Evolutionary conservation across 1,284 basidiomycete genomes (phyloP).

Genomic region (Pascua guehoae): DNA sequence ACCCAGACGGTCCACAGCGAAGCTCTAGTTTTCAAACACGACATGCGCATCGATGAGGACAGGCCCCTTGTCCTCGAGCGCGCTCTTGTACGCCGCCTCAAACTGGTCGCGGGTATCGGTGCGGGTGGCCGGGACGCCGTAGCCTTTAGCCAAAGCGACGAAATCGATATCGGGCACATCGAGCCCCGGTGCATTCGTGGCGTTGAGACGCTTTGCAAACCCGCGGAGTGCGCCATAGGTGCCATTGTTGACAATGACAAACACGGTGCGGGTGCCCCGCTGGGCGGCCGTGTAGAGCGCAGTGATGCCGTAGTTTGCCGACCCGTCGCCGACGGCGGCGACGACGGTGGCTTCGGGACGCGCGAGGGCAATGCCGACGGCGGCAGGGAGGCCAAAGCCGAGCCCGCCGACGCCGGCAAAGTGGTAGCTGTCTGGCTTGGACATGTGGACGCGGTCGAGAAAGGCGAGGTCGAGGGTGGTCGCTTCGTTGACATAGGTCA

Average conservation of each 20-base stretch:
- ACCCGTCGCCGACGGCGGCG: conserved; percentile 11
- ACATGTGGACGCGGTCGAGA: conserved; percentile 5
- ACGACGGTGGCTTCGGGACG: conserved; percentile 12
- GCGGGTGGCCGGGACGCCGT: conserved; percentile 8
- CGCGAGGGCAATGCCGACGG: conserved; percentile 9
- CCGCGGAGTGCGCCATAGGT: conserved; percentile 11
- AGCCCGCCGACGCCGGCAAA: conserved; percentile 14
- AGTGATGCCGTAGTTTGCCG: conserved; percentile 11
- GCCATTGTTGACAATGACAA: conserved; percentile 15
- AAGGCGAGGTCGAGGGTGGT: conserved; percentile 8
- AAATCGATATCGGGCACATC: conserved; percentile 17
- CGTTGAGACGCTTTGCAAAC: conserved; percentile 7
- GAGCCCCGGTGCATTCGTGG: conserved; percentile 3
- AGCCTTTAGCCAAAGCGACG: conserved; percentile 8
- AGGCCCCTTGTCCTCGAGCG: conserved; percentile 3
- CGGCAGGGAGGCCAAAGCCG: conserved; percentile 13
- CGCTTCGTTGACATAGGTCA: conserved; percentile 15
- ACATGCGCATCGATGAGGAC: conserved; percentile 12
- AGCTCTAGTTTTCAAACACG: background rate
- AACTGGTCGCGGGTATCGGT: conserved; percentile 3
- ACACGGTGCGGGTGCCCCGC: conserved; percentile 6
- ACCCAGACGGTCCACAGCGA: too few relatives aligned
- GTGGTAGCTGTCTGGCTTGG: conserved; percentile 5
- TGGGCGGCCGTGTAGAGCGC: conserved; percentile 11
- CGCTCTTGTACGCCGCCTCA: conserved; percentile 6